Evolutionary conservation across 306 rosid species (phyloP), one percentile per base, ranked within the genome.

Genomic region (Quercus rubra): DNA sequence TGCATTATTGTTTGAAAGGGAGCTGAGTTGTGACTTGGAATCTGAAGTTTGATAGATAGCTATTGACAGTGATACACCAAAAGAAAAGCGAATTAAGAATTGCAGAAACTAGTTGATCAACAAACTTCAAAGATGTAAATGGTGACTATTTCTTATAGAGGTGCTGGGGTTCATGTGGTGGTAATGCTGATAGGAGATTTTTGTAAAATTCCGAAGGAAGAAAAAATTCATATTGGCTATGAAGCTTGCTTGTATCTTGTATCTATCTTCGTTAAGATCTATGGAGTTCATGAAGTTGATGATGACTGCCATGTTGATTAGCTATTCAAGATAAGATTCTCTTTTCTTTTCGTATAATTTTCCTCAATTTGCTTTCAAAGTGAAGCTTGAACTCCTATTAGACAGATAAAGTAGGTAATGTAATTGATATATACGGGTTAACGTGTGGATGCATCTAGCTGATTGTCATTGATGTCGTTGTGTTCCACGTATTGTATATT

Each of bases 1-100:
- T 49, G 74, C 89, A 35, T 49, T 70, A 35, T 74, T 76, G 78
- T 85, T 77, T 86, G 31, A 79, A 73, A 76, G 90, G 84, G 70
- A 87, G 86, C 77, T 83, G 76, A 82, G 74, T 63, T 74, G 74
- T 77, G 35, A 79, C n/a, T 46, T 25, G 31, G 82, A 76, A 52
- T 71, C 73, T 83, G 58, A 75, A 85, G 79, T 61, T 68, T 86
- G 80, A 63, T 80, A 79, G 73, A 88, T 77, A 62, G 73, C 28
- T 19, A 70, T 74, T 56, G 80, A 77, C 30, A 72, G 76, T 55
- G 61, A 77, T 63, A 74, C 80, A 19, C 56, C 6, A 5, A n/a
- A 71, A 76, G 58, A 30, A 73, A 51, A 52, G 59, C 38, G 35
- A 31, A 41, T 41, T 63, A 18, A 25, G 51, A 31, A 31, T 59